Conservation (phyloP, 1,284 basidiomycete species). For the Microbotryum saponariae region DNA sequence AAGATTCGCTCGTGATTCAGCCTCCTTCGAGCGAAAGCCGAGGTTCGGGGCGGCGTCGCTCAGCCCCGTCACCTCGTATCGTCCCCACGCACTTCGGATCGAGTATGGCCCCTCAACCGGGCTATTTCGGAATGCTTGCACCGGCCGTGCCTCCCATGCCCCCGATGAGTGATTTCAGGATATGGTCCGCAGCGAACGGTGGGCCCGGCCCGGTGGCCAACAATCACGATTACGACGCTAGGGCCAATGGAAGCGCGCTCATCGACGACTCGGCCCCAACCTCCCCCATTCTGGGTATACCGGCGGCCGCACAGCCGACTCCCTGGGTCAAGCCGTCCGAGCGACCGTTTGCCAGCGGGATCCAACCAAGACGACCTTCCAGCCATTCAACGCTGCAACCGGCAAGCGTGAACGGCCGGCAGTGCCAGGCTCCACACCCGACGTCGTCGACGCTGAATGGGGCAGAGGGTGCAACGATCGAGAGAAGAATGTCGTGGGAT, state of each 20-base stretch:
- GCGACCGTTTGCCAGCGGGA: neutral
- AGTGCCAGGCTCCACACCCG: neutral
- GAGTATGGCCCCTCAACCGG: too few species aligned
- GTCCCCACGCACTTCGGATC: neutral
- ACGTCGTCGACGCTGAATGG: neutral
- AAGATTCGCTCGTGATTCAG: slow-evolving; percentile 37
- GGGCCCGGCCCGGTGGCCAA: neutral
- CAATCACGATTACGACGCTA: neutral
- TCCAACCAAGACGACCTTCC: neutral
- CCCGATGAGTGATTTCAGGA: slow-evolving; percentile 9
- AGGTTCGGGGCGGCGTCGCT: slow-evolving; percentile 17
- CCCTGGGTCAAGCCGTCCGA: neutral
- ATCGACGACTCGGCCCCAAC: slow-evolving; percentile 1
- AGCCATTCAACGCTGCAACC: neutral
- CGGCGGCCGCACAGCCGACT: neutral
- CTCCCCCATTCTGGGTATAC: neutral
- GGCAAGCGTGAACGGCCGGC: neutral
- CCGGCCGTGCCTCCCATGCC: too few species aligned
- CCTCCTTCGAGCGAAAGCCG: slow-evolving; percentile 20
- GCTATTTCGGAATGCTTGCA: too few species aligned
- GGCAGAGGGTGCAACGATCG: neutral
- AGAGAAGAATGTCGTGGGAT: slow-evolving; percentile 8
- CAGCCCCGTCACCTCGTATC: slow-evolving; percentile 30
- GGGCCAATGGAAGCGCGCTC: neutral
- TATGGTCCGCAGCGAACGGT: slow-evolving; percentile 13